Conservation (phyloP, 495 filamentous ascomycete genomes). For the Sordaria brevicollis region DNA sequence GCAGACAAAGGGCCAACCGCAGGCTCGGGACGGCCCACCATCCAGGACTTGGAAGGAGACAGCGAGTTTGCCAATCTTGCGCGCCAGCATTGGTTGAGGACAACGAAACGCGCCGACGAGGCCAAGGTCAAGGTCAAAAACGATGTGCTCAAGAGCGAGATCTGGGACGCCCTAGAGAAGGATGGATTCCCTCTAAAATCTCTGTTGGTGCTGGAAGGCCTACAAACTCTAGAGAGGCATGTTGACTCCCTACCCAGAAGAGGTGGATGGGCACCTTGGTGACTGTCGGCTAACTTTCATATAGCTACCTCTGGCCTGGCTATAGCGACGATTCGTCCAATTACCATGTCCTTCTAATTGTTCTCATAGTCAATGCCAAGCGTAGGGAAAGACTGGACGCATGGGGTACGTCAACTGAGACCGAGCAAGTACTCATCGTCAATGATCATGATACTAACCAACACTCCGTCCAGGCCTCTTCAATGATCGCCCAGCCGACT, state of each 20-base stretch:
- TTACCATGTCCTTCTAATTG: conserved; percentile 78
- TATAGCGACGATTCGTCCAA: conserved; percentile 85
- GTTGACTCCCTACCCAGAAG: not conserved
- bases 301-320: conserved; percentile 85
- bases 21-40: conserved; percentile 25
- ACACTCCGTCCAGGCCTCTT: conserved; percentile 51
- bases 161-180: conserved; percentile 84
- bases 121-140: conserved; percentile 63
- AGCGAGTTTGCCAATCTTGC: conserved; percentile 75
- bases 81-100: conserved; percentile 72
- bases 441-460: conserved; percentile 34
- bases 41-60: conserved; percentile 55
- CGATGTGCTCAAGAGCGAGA: conserved; percentile 74
- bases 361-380: conserved; percentile 78
- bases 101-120: conserved; percentile 35
- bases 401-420: conserved; percentile 44
- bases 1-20: conserved; percentile 23
- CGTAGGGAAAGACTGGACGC: conserved; percentile 74
- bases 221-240: conserved; percentile 84
- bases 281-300: conserved; percentile 11
- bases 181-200: conserved; percentile 66
- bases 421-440: conserved; percentile 45
- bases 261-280: not conserved
- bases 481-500: conserved; percentile 64
- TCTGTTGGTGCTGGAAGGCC: conserved; percentile 74